Base-by-base conservation (phyloP, 352 stramenopile genomes). In the Globisporangium paddicum region DNA sequence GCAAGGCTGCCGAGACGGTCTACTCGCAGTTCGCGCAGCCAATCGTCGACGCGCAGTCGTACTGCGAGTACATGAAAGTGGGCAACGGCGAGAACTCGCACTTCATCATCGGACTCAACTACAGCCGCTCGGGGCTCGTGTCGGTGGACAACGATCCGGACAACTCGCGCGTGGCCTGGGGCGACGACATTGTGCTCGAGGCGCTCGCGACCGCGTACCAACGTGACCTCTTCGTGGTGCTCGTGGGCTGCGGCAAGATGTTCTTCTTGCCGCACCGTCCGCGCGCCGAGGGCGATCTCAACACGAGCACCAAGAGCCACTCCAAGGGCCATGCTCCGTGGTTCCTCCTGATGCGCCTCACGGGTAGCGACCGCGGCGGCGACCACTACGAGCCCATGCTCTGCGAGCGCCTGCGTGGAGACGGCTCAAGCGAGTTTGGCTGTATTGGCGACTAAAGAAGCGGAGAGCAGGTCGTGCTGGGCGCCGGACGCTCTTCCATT, bases 321-420 rank as follows among this genome's bases (percentile, higher is more conserved):
- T 87, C 80, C 13, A 93, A 93, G 63, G 86, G 86, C 35, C 76
- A 91, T 41, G 77, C 82, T 19, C 86, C 86, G 40, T 95, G 86
- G 86, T 95, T 95, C 60, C 59, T 95, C 62, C 68, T 95, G 28
- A 95, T 95, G 86, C 83, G 86, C 58, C 73, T 91, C 62, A 95
- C 83, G 2, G 86, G 86, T 14, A 88, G 77, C 56, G 86, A 95
- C 57, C 83, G 86, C 48, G 86, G 86, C 10, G 86, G 86, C 28
- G 86, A 95, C 63, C 86, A 95, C 60, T 95, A 95, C 71, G 86
- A 95, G 62, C 86, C 86, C 16, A 95, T 95, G 86, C 70, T 91
- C 16, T 90, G 79, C 48, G 78, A 90, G 58, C 83, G 86, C 25
- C 76, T 95, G 58, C 83, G 84, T 38, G 84, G 86, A 19, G 84